Percentiles rank a stretch among this genome's conserved stretches.
These are phyloP conservation scores for Linderina pennispora DNA, from an alignment of 192 early-diverging fungal genomes.

Conservation along the genomic window DNA sequence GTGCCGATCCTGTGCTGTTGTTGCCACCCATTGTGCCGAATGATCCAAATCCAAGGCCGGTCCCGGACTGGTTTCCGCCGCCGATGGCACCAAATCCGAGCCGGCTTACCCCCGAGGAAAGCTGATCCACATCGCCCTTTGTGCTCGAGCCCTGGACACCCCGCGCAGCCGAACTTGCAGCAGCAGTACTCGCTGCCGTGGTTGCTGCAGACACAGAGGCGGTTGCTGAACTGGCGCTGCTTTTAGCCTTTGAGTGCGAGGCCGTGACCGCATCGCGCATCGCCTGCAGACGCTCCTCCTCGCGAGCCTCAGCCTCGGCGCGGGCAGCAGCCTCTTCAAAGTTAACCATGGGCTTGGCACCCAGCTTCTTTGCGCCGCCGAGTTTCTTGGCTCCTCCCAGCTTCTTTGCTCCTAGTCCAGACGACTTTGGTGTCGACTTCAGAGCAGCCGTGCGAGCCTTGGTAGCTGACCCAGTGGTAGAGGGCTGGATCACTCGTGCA, in stretches of 20 bases:
- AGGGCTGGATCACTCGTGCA: constrained; percentile 17
- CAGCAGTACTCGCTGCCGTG: neutral
- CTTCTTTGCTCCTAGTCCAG: constrained; percentile 35
- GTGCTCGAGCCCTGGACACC: too few relatives aligned
- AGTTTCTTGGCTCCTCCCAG: constrained; percentile 57
- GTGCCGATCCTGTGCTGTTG: constrained; percentile 4
- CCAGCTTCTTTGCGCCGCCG: constrained; percentile 81
- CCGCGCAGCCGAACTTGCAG: neutral
- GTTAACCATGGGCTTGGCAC: constrained; percentile 60
- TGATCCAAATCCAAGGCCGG: constrained; percentile 26
- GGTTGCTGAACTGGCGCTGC: neutral
- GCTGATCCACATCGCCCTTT: constrained; percentile 44
- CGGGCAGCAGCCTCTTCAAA: constrained; percentile 90
- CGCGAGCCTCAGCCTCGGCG: constrained; percentile 75
- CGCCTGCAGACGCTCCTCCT: constrained; percentile 50
- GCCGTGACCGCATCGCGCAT: constrained; percentile 32
- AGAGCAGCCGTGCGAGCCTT: constrained; percentile 19
- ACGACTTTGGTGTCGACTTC: constrained; percentile 13
- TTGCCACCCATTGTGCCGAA: constrained; percentile 45
- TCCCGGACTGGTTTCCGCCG: neutral
- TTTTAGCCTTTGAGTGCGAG: neutral
- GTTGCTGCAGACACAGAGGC: neutral
- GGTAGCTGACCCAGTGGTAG: constrained; percentile 3
- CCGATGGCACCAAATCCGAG: constrained; percentile 54
- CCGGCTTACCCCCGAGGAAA: constrained; percentile 64